Evolutionary conservation across 768 basidiomycete species (phyloP).

Genomic region (Lactarius evosmus): DNA sequence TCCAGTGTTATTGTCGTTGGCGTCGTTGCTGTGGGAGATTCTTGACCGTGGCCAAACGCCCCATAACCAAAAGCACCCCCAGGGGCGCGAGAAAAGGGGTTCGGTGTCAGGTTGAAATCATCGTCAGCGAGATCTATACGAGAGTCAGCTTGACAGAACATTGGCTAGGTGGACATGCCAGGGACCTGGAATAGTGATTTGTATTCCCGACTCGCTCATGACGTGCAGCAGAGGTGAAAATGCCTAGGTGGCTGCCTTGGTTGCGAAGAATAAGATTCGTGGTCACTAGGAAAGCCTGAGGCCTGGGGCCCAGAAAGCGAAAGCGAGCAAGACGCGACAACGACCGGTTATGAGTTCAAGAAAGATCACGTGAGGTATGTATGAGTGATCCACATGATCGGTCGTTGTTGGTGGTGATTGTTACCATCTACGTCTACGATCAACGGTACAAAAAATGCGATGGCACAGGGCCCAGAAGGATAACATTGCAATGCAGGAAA

Average conservation of each 20-base stretch:
- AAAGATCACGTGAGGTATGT: slow-evolving; percentile 4
- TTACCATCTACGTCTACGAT: slow-evolving; percentile 21
- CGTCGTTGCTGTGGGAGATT: slow-evolving; percentile 63
- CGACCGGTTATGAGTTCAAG: neutral
- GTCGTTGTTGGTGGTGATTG: neutral
- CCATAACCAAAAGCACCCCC: slow-evolving; percentile 35
- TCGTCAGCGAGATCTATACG: slow-evolving; percentile 74
- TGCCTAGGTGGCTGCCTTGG: neutral
- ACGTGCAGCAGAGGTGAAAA: neutral
- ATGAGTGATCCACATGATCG: slow-evolving; percentile 4
- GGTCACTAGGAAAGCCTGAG: neutral
- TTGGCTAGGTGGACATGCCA: slow-evolving; percentile 6
- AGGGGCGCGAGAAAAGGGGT: slow-evolving; percentile 64
- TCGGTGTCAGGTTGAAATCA: slow-evolving; percentile 56
- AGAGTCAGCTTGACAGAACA: slow-evolving; percentile 17
- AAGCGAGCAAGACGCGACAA: neutral
- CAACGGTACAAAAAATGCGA: slow-evolving; percentile 21
- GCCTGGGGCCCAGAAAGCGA: neutral
- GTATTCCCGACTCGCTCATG: slow-evolving; percentile 40
- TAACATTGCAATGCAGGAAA: slow-evolving; percentile 24
- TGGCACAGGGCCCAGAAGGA: slow-evolving; percentile 13
- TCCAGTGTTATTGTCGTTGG: slow-evolving; percentile 43
- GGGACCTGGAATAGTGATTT: slow-evolving; percentile 49
- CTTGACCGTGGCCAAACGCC: slow-evolving; percentile 45
- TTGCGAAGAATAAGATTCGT: neutral